Base-by-base conservation (phyloP, 176 grass and related monocot species). In the Juncus inflexus region DNA sequence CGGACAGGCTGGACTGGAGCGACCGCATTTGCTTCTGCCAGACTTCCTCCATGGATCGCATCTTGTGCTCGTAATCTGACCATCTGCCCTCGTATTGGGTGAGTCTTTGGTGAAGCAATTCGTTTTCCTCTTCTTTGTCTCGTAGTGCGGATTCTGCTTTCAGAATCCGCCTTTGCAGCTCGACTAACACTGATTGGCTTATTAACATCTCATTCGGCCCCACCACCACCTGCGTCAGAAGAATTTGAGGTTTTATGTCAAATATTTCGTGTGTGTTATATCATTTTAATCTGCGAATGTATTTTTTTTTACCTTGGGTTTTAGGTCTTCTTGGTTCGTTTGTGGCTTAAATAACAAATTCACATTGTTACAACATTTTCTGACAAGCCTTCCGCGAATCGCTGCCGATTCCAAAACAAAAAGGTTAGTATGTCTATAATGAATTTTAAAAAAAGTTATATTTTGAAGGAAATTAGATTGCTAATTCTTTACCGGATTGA, bases 21-120 rank as follows among this genome's bases (percentile, higher is more conserved):
- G 92, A 97, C 3, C 80, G 67, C 92, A 97, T 89, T 56, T 97
- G 92, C 61, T 91, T 91, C 69, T 97, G 92, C 92, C 92, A 97
- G 69, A 89, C 90, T 67, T 97, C 92, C 64, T 97, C 92, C 92
- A 97, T 97, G 35, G 92, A 71, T 79, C 79, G 74, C 92, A 97
- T 97, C 79, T 97, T 97, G 76, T 97, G 92, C 79, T 97, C 92
- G 2, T 97, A 97, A 38, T 97, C 92, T 37, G 61, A 72, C 92
- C 92, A 97, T 9, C 87, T 82, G 12, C 56, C 87, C 70, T 97
- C 92, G 1, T 91, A 91, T 66, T 97, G 87, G 53, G 87, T 85
- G 16, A 97, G 82, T 50, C 79, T 79, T 52, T 97, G 92, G 40
- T 86, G 87, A 35, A 97, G 88, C 64, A 89, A 83, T 67, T 96